phyloP scores from a whole-genome alignment of 2,329 filamentous ascomycete species.

The Zymoseptoria passerinii region DNA sequence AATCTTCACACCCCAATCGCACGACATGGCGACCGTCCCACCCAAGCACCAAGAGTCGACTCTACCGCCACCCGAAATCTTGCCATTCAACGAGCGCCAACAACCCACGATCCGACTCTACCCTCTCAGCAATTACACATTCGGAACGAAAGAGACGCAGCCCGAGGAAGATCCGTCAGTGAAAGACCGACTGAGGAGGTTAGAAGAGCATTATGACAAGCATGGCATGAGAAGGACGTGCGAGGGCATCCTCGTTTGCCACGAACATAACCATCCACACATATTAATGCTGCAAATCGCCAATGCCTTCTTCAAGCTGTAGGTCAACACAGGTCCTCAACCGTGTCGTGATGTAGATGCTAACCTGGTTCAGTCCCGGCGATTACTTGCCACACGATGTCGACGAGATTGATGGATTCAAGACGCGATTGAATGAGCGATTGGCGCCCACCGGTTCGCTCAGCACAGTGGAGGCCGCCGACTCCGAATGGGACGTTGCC shows the following conservation, averaged over 20 bases:
- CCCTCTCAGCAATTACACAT: slow-evolving; percentile 96
- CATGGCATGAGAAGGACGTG: slow-evolving; percentile 97
- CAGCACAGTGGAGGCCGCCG: slow-evolving; percentile 58
- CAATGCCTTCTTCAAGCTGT: slow-evolving; percentile 97
- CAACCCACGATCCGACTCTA: slow-evolving; percentile 76
- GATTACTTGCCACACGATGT: slow-evolving; percentile 87
- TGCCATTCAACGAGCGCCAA: slow-evolving; percentile 81
- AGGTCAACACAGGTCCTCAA: slow-evolving; percentile 23
- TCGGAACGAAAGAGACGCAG: slow-evolving; percentile 96
- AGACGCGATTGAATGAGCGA: slow-evolving; percentile 81
- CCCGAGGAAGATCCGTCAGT: slow-evolving; percentile 97
- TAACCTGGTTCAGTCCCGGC: slow-evolving; percentile 55
- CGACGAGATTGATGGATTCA: slow-evolving; percentile 92
- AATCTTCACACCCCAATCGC: not conserved
- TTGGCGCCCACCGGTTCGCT: slow-evolving; percentile 72
- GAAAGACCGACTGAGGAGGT: slow-evolving; percentile 77
- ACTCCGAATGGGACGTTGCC: slow-evolving; percentile 75
- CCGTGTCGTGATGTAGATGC: not conserved
- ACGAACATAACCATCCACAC: slow-evolving; percentile 98
- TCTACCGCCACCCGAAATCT: slow-evolving; percentile 17
- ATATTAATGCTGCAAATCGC: slow-evolving; percentile 99
- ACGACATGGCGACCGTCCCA: slow-evolving; percentile 25
- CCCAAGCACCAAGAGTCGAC: slow-evolving; percentile 20
- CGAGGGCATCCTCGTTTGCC: slow-evolving; percentile 93
- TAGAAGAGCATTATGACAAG: slow-evolving; percentile 88